Percentiles rank a stretch among this genome's conserved stretches.
Conservation (phyloP, 2,329 filamentous ascomycete species). For the Alternaria ventricosa region DNA sequence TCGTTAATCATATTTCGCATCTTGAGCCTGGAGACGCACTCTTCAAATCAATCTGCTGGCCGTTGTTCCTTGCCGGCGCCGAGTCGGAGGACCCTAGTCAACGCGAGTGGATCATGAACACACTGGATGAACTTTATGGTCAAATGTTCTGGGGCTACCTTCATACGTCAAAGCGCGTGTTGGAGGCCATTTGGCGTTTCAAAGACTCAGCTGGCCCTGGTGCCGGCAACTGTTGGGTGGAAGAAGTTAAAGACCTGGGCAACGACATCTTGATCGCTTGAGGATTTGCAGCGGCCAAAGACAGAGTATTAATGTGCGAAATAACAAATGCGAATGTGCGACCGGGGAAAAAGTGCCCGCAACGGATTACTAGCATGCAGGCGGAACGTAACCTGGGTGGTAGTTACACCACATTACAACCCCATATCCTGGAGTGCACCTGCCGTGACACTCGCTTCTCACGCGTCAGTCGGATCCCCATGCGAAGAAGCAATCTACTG, state of each 20-base stretch:
- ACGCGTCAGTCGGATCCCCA: neutral
- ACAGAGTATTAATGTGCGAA: neutral
- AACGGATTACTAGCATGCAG: neutral
- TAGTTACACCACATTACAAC: neutral
- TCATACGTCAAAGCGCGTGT: slow-evolving; percentile 41
- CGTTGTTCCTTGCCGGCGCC: slow-evolving; percentile 64
- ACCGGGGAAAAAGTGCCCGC: neutral
- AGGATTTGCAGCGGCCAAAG: neutral
- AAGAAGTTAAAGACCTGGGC: slow-evolving; percentile 41
- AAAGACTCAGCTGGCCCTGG: slow-evolving; percentile 32
- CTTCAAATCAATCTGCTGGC: slow-evolving; percentile 68
- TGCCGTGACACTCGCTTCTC: neutral
- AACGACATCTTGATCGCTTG: slow-evolving; percentile 44
- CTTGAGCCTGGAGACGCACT: slow-evolving; percentile 59
- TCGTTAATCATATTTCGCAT: slow-evolving; percentile 58
- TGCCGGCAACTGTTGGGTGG: slow-evolving; percentile 42
- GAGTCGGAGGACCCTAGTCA: slow-evolving; percentile 58
- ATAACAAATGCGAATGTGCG: neutral
- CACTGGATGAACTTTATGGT: slow-evolving; percentile 45
- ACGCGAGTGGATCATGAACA: slow-evolving; percentile 60
- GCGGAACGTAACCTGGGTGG: neutral
- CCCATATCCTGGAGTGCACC: neutral
- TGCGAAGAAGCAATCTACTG: neutral
- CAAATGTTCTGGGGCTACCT: slow-evolving; percentile 50
- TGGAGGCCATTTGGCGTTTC: slow-evolving; percentile 45